Percentiles rank a stretch among this genome's conserved stretches.
Evolutionary conservation across 2,329 filamentous ascomycete species (phyloP).

Genomic region (Nothophoma quercina): DNA sequence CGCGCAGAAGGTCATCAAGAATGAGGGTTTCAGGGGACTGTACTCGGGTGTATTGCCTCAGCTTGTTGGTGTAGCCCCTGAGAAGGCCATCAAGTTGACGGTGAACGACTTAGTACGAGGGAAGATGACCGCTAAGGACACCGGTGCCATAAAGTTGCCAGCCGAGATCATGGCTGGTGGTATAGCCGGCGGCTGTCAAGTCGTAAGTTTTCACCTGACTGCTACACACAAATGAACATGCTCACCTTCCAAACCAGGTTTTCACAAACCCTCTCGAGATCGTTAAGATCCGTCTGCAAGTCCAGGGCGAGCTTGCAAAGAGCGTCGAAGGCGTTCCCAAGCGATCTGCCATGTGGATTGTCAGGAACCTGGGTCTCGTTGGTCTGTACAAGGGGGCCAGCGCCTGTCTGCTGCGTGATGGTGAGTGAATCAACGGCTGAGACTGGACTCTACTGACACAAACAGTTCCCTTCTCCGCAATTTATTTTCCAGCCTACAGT

Average conservation of each 20-base stretch:
- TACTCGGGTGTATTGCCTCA: constrained; percentile 96
- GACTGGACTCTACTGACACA: constrained; percentile 19
- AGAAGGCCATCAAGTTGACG: constrained; percentile 99
- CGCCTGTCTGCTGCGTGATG: constrained; percentile 89
- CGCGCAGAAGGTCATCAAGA: constrained; percentile 88
- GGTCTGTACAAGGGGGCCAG: constrained; percentile 97
- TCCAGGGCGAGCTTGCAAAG: constrained; percentile 95
- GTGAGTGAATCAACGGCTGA: constrained; percentile 27
- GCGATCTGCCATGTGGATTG: constrained; percentile 97
- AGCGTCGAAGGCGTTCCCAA: constrained; percentile 80
- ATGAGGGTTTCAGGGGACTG: constrained; percentile 87
- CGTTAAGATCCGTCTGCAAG: constrained; percentile 97
- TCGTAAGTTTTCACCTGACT: constrained; percentile 65
- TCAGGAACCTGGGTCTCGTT: constrained; percentile 90
- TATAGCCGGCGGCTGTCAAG: constrained; percentile 90
- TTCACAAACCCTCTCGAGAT: constrained; percentile 99
- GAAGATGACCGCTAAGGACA: constrained; percentile 75
- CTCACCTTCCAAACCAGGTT: constrained; percentile 62
- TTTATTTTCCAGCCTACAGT: constrained; percentile 97
- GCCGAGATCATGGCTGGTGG: constrained; percentile 88
- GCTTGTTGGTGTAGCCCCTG: constrained; percentile 95
- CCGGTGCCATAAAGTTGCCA: constrained; percentile 72
- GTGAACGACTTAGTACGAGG: constrained; percentile 92
- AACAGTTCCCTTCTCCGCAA: constrained; percentile 90
- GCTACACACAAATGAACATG: background rate